Conservation (phyloP, 768 basidiomycete genomes). For the Trametes gibbosa region DNA sequence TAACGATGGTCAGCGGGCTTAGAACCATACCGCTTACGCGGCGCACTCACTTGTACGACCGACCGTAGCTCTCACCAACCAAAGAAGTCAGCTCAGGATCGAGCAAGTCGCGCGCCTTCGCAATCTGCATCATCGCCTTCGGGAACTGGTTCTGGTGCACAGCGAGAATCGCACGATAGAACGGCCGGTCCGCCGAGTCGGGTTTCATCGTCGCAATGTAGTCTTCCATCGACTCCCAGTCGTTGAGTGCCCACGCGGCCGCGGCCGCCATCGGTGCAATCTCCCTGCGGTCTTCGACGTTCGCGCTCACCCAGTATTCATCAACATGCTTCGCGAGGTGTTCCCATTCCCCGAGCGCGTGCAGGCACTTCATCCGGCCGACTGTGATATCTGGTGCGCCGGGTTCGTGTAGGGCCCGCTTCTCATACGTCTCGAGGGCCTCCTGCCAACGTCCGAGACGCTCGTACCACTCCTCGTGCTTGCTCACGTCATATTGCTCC, state of each 20-base stretch:
- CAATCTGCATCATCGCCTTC: conserved; percentile 86
- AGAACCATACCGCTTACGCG: background rate
- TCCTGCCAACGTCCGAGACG: conserved; percentile 95
- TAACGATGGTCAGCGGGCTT: background rate
- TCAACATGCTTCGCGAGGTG: conserved; percentile 81
- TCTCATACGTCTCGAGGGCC: conserved; percentile 82
- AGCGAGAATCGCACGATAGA: conserved; percentile 93
- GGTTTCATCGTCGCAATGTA: conserved; percentile 91
- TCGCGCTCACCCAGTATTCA: conserved; percentile 82
- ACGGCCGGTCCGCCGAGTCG: conserved; percentile 91
- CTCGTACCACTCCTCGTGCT: conserved; percentile 99
- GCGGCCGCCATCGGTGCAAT: conserved; percentile 98
- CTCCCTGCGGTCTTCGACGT: conserved; percentile 78
- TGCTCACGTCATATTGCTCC: conserved; percentile 84
- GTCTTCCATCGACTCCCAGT: conserved; percentile 98
- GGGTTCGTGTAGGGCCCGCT: conserved; percentile 73
- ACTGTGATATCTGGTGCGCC: conserved; percentile 74
- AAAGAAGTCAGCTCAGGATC: conserved; percentile 90
- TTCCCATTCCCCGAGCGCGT: conserved; percentile 98
- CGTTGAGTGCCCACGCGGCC: conserved; percentile 93
- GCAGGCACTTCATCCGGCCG: conserved; percentile 92
- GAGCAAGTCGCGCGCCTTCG: conserved; percentile 87
- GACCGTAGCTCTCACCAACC: conserved; percentile 94
- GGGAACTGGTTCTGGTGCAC: conserved; percentile 97
- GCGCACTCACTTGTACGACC: conserved; percentile 85